Base-by-base conservation (phyloP, 352 stramenopile genomes). In the Pythium phragmiticola region DNA sequence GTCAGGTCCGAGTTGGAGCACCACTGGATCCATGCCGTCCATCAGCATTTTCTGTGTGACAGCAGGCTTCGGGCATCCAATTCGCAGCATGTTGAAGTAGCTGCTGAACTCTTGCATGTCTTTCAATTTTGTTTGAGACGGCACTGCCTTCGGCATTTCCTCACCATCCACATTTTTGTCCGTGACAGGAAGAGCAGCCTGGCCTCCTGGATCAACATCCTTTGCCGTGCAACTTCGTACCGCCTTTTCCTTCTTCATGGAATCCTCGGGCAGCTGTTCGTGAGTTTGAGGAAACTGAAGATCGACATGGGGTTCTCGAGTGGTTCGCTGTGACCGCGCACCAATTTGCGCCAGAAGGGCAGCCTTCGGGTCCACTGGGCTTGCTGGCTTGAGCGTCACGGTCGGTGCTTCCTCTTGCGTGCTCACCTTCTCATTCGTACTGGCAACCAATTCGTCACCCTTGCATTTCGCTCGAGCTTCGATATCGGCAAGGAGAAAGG, bases 41-140 rank as follows among this genome's bases (percentile, higher is more conserved):
- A 93, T 92, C 23, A 78, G 62, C 64, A 98, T 74, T 49, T 98
- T 98, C 57, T 98, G 89, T 43, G 87, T 85, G 2, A 98, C 89
- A 7, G 94, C 92, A 56, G 91, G 87, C 57, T 87, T 87, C 3
- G 84, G 91, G 12, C 95, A 84, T 21, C 95, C 95, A 60, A 98
- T 81, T 43, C 95, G 87, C 16, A 98, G 66, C 95, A 99, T 98
- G 59, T 85, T 88, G 70, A 98, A 98, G 63, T 98, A 98, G 45
- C 81, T 81, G 26, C 77, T 70, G 19, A 90, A 92, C 37, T 90
- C 76, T 7, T 87, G 65, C 36, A 89, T 75, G 21, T 95, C 77
- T 26, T 90, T 81, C 7, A 94, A 70, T 13, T 63, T 76, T 12
- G 41, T 52, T 62, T 59, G 66, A 12, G 49, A 23, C 30, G 9